Percentiles rank a stretch among this genome's conserved stretches.
These are phyloP conservation scores for Tuber melanosporum DNA, from an alignment of 495 filamentous ascomycete species.

Conservation along the genomic window DNA sequence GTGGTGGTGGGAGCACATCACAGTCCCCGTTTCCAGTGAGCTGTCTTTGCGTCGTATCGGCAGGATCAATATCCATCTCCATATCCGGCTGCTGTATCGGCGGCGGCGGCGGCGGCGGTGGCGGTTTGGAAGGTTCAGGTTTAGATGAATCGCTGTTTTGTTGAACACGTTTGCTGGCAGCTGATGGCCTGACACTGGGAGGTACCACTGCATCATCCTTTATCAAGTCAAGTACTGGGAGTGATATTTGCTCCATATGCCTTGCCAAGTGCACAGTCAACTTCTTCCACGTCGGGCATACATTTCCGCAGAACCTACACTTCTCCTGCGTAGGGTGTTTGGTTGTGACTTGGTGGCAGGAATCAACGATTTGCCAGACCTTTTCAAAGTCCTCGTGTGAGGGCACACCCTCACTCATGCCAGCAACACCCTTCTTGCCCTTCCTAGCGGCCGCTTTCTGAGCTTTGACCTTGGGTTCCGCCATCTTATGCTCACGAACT, in stretches of 20 bases:
- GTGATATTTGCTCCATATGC: conserved; percentile 90
- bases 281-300: conserved; percentile 85
- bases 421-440: conserved; percentile 53
- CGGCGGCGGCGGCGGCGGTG: conserved; percentile 1
- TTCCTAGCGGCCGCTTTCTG: conserved; percentile 43
- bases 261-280: conserved; percentile 89
- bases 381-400: conserved; percentile 51
- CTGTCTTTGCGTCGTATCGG: conserved; percentile 14
- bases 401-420: conserved; percentile 48
- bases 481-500: conserved; percentile 84
- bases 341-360: conserved; percentile 64
- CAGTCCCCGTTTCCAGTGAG: conserved; percentile 12
- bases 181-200: conserved; percentile 15
- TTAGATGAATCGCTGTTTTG: not conserved
- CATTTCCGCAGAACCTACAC: conserved; percentile 83
- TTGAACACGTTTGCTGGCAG: conserved; percentile 8
- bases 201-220: conserved; percentile 42
- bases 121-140: not conserved
- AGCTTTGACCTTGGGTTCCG: conserved; percentile 62
- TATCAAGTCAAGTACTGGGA: conserved; percentile 77
- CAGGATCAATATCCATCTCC: conserved; percentile 31
- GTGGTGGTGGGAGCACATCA: conserved; percentile 17
- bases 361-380: conserved; percentile 72
- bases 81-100: conserved; percentile 8
- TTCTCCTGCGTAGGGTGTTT: conserved; percentile 67